phyloP scores from a whole-genome alignment of 306 rosid species.

The Medicago arabica region DNA sequence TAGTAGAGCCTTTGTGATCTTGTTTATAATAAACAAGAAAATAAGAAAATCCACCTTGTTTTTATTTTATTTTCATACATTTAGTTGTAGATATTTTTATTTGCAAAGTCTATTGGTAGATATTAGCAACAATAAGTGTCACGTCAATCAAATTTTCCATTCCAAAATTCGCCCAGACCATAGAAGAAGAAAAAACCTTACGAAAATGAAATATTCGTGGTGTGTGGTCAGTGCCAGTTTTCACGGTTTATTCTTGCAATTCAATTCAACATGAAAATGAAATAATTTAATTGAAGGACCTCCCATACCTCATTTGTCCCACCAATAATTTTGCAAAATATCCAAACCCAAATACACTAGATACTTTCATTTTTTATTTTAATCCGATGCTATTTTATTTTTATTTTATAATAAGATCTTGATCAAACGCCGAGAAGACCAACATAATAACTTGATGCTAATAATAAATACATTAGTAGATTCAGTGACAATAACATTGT shows the following conservation, averaged over 20 bases:
- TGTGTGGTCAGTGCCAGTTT: slow-evolving; percentile 21
- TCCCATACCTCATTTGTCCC: slow-evolving; percentile 19
- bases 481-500: too few relatives aligned
- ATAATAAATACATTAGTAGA: too few relatives aligned
- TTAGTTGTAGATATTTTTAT: background rate
- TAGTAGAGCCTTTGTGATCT: background rate
- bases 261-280: slow-evolving; percentile 38
- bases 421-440: too few relatives aligned
- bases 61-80: background rate
- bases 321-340: slow-evolving; percentile 15
- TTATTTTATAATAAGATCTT: too few relatives aligned
- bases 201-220: too few relatives aligned
- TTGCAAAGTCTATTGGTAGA: background rate
- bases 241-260: slow-evolving; percentile 21
- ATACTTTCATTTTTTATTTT: too few relatives aligned
- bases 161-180: background rate
- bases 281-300: slow-evolving; percentile 5
- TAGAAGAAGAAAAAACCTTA: too few relatives aligned
- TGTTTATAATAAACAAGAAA: background rate
- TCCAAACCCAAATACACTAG: too few relatives aligned
- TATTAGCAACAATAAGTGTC: background rate
- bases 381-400: too few relatives aligned
- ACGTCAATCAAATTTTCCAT: background rate
- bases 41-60: background rate
- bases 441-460: too few relatives aligned